phyloP scores from a whole-genome alignment of 768 basidiomycete species.

The Lactarius tabidus region DNA sequence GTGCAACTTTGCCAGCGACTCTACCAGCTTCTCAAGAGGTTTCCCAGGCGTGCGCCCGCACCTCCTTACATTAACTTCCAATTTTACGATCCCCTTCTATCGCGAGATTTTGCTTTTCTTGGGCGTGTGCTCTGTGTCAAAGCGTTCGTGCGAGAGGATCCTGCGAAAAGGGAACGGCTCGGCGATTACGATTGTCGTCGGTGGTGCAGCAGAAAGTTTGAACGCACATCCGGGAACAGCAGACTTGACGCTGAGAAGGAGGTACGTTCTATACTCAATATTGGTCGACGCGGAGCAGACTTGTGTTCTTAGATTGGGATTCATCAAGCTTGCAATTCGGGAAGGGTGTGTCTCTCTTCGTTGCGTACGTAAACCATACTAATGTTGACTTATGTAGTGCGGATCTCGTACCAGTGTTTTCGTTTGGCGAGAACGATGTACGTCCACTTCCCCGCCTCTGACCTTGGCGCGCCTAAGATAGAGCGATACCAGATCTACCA shows the following conservation, averaged over 20 bases:
- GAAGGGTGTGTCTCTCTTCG: slow-evolving; percentile 56
- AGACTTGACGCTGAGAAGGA: slow-evolving; percentile 72
- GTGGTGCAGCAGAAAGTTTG: slow-evolving; percentile 92
- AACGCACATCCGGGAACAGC: slow-evolving; percentile 97
- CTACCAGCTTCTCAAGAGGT: slow-evolving; percentile 82
- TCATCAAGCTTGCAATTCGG: slow-evolving; percentile 91
- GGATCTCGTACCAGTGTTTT: slow-evolving; percentile 95
- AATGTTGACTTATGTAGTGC: slow-evolving; percentile 49
- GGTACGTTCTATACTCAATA: slow-evolving; percentile 41
- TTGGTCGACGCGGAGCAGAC: neutral
- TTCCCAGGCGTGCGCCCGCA: slow-evolving; percentile 94
- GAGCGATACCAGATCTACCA: slow-evolving; percentile 73
- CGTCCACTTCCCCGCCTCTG: slow-evolving; percentile 29
- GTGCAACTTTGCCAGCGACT: slow-evolving; percentile 97
- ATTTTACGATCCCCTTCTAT: slow-evolving; percentile 91
- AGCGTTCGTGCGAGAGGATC: slow-evolving; percentile 85
- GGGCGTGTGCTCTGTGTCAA: slow-evolving; percentile 92
- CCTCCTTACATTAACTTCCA: slow-evolving; percentile 83
- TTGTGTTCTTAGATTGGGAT: slow-evolving; percentile 60
- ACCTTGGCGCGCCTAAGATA: neutral
- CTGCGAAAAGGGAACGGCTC: slow-evolving; percentile 43
- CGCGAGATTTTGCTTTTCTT: slow-evolving; percentile 84
- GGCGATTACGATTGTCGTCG: slow-evolving; percentile 92
- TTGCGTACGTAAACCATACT: neutral
- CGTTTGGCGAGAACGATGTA: slow-evolving; percentile 98